Base-by-base conservation (phyloP, 352 stramenopile species). In the Elongisporangium senticosum region DNA sequence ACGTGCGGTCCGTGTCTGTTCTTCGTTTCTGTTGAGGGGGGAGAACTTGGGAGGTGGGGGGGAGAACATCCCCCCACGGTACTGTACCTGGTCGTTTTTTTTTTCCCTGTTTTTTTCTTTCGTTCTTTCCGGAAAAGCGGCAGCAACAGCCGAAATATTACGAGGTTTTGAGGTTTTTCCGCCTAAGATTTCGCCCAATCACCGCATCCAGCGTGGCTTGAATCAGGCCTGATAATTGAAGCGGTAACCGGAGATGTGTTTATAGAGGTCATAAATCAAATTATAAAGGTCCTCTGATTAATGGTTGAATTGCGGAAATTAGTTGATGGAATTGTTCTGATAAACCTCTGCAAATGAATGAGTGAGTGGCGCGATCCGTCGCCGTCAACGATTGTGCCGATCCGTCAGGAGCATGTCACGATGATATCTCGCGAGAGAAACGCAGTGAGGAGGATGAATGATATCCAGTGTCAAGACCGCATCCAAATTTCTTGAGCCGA, bases 81-180 rank as follows among this genome's bases (percentile, higher is more conserved):
- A 43, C 33, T 43, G 33, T 43, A 17, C 33, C 33, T 43, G 33
- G 33, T 43, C 33, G 33, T 43, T 43, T 43, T 43, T 43, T 28
- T 43, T 43, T 43, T 43, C 33, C 33, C 33, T 43, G 33, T 43
- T 43, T 43, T 43, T 43, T 43, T 43, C 33, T 43, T 43, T 43
- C 33, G 33, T 43, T 43, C 33, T 43, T 43, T 43, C 33, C 33
- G 33, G 33, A 43, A 43, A 43, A 43, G 33, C 33, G 13, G 11
- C n/a, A n/a, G n/a, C n/a, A n/a, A n/a, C n/a, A n/a, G n/a, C n/a
- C n/a, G n/a, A n/a, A 43, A 43, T 43, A 43, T 43, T 43, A 43
- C 33, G 33, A 43, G 33, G 33, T 43, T 43, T 43, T 43, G 13
- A 43, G 33, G 33, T 43, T 43, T 43, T 43, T 17, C 8, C 8